Base-by-base conservation (phyloP, 1,284 basidiomycete species). In the Ceratobasidium sp. region DNA sequence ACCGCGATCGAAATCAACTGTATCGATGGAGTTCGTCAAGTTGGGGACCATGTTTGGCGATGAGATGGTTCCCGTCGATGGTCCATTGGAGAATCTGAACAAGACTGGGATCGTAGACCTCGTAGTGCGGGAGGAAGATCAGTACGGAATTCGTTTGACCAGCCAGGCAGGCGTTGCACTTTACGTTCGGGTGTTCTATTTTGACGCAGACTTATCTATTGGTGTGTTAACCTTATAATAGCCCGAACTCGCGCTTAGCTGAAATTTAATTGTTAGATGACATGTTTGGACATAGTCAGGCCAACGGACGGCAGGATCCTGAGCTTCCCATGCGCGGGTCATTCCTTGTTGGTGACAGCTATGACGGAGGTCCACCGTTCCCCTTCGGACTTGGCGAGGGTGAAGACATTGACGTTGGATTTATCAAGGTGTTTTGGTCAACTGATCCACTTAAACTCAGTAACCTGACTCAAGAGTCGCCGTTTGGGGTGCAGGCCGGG, bases 171-270 rank as follows among this genome's bases (percentile, higher is more conserved):
- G 85, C 80, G 80, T 79, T 68, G 86, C 87, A 79, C 84, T 89
- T 57, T 88, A 87, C 85, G 86, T 88, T 26, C 87, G 86, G 79
- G 84, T 88, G 56, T 87, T 87, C 3, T 87, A 86, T 82, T 87
- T 88, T 85, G 86, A 88, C 78, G 83, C 84, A 6, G 86, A 86
- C n/a, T 85, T 88, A 77, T 84, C 83, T 77, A 87, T 88, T 79
- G 84, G 84, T 80, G 82, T 15, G 73, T 66, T 28, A 6, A 3
- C 42, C 20, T n/a, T 52, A 33, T 12, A 13, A 12, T 17, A 26
- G 33, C 33, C 33, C 33, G 33, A 33, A 33, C 33, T 33, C 48
- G 66, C 23, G 33, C 26, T 15, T 40, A n/a, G 46, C 57, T 70
- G 28, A 62, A 28, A 44, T 52, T 40, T 40, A 15, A 10, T 40